Evolutionary conservation across 371 early-diverging fungal species (phyloP).

Genomic region (Mortierella sp.): DNA sequence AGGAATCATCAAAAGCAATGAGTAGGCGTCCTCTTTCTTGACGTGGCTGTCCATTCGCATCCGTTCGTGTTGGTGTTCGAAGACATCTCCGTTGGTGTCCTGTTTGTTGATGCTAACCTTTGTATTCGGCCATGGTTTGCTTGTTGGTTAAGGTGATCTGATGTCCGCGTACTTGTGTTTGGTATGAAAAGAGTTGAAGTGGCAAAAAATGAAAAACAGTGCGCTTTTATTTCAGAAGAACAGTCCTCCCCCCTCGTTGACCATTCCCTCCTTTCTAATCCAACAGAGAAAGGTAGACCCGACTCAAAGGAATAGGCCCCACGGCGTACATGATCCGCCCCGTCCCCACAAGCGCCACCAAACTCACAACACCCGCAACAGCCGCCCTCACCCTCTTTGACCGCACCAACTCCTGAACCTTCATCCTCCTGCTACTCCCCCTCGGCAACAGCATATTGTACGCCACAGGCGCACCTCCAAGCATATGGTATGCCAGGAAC

Average conservation of each 20-base stretch:
- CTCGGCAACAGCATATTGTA: constrained; percentile 33
- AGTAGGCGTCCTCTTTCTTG: background rate
- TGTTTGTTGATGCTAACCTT: too few relatives aligned
- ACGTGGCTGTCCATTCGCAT: background rate
- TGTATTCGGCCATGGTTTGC: constrained; percentile 61
- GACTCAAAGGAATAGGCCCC: constrained; percentile 34
- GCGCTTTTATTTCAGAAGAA: background rate
- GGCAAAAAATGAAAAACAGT: background rate
- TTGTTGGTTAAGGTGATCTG: background rate
- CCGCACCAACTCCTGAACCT: constrained; percentile 17
- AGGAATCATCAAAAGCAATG: too few relatives aligned
- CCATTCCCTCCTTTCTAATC: background rate
- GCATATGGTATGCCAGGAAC: constrained; percentile 35
- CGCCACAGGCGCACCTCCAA: constrained; percentile 29
- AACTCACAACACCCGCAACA: constrained; percentile 17
- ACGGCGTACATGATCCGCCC: constrained; percentile 27
- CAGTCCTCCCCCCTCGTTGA: background rate
- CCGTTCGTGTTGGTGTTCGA: background rate
- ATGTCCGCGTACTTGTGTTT: background rate
- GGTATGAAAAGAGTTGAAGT: background rate
- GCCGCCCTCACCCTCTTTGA: constrained; percentile 9
- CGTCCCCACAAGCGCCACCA: constrained; percentile 25
- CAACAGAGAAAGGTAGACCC: constrained; percentile 16
- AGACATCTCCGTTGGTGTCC: too few relatives aligned
- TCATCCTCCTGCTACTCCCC: constrained; percentile 11